Conservation (phyloP, 495 filamentous ascomycete genomes). For the Penicillium samsonianum region DNA sequence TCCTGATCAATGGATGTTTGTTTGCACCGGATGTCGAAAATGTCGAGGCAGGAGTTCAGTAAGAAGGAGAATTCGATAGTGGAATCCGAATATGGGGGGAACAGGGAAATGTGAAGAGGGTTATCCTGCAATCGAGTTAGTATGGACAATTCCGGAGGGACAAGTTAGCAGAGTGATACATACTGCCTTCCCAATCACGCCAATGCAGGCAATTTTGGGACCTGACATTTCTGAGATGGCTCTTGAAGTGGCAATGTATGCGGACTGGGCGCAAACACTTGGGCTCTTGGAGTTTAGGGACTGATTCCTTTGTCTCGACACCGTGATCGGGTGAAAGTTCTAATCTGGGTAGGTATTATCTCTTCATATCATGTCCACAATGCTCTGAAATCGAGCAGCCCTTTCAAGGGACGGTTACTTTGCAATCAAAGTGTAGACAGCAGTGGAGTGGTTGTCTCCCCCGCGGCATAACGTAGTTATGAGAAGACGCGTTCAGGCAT, state of each 20-base stretch:
- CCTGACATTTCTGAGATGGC: slow-evolving; percentile 27
- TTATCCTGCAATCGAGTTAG: slow-evolving; percentile 68
- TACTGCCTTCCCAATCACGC: slow-evolving; percentile 90
- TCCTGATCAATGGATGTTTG: slow-evolving; percentile 71
- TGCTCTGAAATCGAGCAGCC: neutral
- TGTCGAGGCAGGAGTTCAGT: slow-evolving; percentile 85
- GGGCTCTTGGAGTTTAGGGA: neutral
- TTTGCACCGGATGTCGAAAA: slow-evolving; percentile 81
- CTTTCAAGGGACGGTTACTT: neutral
- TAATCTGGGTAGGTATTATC: slow-evolving; percentile 7
- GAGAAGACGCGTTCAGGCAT: slow-evolving; percentile 7
- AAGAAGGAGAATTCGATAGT: slow-evolving; percentile 86
- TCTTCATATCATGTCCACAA: neutral
- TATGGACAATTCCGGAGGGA: slow-evolving; percentile 7
- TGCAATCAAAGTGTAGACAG: neutral
- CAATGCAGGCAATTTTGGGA: slow-evolving; percentile 77
- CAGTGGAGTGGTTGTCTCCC: slow-evolving; percentile 3
- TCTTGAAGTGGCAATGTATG: neutral
- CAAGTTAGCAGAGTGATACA: slow-evolving; percentile 18
- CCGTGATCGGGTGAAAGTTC: slow-evolving; percentile 1
- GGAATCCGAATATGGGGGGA: slow-evolving; percentile 68
- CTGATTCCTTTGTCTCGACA: slow-evolving; percentile 1
- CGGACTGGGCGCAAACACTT: neutral
- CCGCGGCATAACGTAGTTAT: neutral
- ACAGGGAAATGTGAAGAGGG: slow-evolving; percentile 89